These are phyloP conservation scores for button mushroom (Agaricus bisporus) DNA, from an alignment of 768 basidiomycete genomes.

Conservation along the genomic window DNA sequence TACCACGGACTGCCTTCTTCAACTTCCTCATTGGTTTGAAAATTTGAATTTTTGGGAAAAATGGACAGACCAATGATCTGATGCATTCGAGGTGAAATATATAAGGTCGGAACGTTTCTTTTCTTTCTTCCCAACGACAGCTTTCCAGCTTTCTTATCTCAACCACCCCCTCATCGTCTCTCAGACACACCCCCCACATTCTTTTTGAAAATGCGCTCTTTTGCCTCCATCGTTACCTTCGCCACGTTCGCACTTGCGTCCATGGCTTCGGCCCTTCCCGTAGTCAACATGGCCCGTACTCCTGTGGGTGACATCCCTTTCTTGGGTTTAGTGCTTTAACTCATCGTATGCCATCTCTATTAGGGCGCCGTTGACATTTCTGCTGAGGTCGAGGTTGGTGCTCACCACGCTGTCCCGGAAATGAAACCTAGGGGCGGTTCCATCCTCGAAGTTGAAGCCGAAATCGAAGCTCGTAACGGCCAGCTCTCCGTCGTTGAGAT, in stretches of 20 bases:
- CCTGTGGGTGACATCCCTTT: neutral
- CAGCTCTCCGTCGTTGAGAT: neutral
- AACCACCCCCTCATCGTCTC: slow-evolving; percentile 3
- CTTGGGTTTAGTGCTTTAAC: too few species aligned
- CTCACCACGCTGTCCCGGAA: too few species aligned
- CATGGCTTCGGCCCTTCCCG: slow-evolving; percentile 6
- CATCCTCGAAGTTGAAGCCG: too few species aligned
- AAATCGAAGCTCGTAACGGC: neutral
- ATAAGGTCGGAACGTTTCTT: neutral
- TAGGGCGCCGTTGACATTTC: neutral
- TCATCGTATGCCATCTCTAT: too few species aligned
- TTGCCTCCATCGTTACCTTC: slow-evolving; percentile 14
- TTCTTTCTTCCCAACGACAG: neutral
- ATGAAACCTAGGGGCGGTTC: too few species aligned
- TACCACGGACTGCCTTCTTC: too few species aligned
- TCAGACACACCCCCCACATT: slow-evolving; percentile 10
- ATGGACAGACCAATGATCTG: too few species aligned
- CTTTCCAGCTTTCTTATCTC: neutral
- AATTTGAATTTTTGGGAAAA: too few species aligned
- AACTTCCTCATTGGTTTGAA: too few species aligned
- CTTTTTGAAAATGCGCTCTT: slow-evolving; percentile 4
- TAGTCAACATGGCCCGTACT: neutral
- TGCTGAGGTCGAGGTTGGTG: too few species aligned
- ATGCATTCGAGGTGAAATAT: neutral
- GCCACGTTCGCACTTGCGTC: slow-evolving; percentile 10